Base-by-base conservation (phyloP, 352 stramenopile species). In the Globisporangium megalacanthum region DNA sequence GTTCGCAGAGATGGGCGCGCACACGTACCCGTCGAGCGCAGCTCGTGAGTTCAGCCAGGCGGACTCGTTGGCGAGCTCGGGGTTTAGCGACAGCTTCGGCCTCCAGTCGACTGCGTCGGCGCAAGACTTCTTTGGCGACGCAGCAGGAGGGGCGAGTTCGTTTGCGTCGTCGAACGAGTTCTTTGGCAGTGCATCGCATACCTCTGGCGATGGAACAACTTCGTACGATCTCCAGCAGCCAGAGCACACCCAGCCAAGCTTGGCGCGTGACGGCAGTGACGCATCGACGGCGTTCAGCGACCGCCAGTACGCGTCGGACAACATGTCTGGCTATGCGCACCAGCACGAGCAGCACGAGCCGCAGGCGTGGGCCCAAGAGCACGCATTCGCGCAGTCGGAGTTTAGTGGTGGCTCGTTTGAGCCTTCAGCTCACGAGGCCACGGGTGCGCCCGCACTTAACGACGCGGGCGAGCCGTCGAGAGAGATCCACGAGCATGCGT, bases 221-320 rank as follows among this genome's bases (percentile, higher is more conserved):
- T 37, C 49, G 29, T 48, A 58, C 41, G 55, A 29, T 54, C 68
- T 46, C 60, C 64, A 49, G 19, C n/a, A 49, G n/a, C n/a, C 25
- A 52, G 14, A 53, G 31, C 55, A 65, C n/a, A 17, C 53, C 19
- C 64, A 67, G 48, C 61, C 66, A 42, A 66, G 65, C 36, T 63
- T 80, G 61, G 69, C 64, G 37, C 65, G 65, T 5, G 66, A 49
- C 60, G 58, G 41, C 22, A 85, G 70, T 54, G 74, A 76, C 33
- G 52, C 61, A 19, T 80, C 70, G 25, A 29, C 25, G 46, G 76
- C 68, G 13, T 62, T 72, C 60, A 56, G 53, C 29, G 65, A 80
- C n/a, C 52, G n/a, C 15, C 25, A 65, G 37, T 37, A 42, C 17
- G 62, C 59, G 9, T 36, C 63, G 4, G 70, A 75, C 20, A 56